phyloP scores from a whole-genome alignment of 2,329 filamentous ascomycete genomes.

The Clarireedia paspali region DNA sequence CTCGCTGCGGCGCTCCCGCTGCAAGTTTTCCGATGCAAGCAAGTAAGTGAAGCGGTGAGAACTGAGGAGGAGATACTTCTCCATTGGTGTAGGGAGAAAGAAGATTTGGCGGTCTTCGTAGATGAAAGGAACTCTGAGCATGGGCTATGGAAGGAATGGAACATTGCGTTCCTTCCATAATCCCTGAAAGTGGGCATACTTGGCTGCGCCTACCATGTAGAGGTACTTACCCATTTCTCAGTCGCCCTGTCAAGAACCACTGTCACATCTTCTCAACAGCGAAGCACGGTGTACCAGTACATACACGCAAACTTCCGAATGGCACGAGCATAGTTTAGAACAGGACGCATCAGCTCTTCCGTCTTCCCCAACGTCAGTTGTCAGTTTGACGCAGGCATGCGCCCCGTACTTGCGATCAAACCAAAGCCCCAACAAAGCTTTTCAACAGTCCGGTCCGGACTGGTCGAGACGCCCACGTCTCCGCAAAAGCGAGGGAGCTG shows the following conservation, averaged over 20 bases:
- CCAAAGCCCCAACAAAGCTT: too few relatives aligned
- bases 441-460: not conserved
- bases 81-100: not conserved
- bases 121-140: not conserved
- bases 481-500: not conserved
- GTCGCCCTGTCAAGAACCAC: not conserved
- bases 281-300: too few relatives aligned
- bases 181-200: not conserved
- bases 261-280: not conserved
- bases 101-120: too few relatives aligned
- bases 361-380: too few relatives aligned
- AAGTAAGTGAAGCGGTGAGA: not conserved
- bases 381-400: too few relatives aligned
- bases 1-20: constrained; percentile 2
- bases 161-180: not conserved
- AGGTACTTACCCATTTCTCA: not conserved
- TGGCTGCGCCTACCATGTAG: not conserved
- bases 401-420: too few relatives aligned
- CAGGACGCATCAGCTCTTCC: too few relatives aligned
- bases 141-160: constrained; percentile 1
- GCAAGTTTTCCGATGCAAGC: not conserved
- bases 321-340: too few relatives aligned
- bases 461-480: not conserved
- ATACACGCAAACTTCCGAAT: too few relatives aligned
- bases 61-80: not conserved